Conservation (phyloP, 106 monocot species). For the Dioscorea zingiberensis region DNA sequence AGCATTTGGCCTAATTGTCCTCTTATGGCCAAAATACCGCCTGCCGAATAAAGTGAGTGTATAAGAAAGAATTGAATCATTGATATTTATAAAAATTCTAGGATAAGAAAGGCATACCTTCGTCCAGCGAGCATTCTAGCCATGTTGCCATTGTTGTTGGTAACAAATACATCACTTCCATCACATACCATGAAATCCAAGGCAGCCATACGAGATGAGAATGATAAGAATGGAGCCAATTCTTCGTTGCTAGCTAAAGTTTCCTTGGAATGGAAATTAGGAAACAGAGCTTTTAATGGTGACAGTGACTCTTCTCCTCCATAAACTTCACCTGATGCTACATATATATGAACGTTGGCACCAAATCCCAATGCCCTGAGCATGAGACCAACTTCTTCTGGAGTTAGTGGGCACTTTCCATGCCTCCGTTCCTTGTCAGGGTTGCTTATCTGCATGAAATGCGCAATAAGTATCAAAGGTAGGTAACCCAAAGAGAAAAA, state of each 20-base stretch:
- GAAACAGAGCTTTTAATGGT: slow-evolving; percentile 83
- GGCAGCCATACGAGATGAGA: slow-evolving; percentile 94
- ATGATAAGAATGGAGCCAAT: slow-evolving; percentile 51
- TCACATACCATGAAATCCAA: slow-evolving; percentile 89
- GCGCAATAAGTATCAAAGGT: background rate
- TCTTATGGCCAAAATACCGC: slow-evolving; percentile 92
- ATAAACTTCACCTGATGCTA: slow-evolving; percentile 89
- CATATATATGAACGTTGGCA: slow-evolving; percentile 68
- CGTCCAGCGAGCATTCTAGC: slow-evolving; percentile 81
- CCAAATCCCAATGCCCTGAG: slow-evolving; percentile 78
- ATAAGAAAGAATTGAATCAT: background rate
- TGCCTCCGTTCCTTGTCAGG: slow-evolving; percentile 78
- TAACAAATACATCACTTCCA: slow-evolving; percentile 80
- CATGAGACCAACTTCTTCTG: slow-evolving; percentile 84
- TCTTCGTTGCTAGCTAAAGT: slow-evolving; percentile 65
- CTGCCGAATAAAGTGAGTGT: slow-evolving; percentile 15
- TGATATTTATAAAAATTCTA: background rate
- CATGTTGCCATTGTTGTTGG: slow-evolving; percentile 97
- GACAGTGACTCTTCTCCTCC: slow-evolving; percentile 77
- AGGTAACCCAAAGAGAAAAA: background rate
- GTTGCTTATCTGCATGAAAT: slow-evolving; percentile 45
- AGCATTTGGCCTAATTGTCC: slow-evolving; percentile 89
- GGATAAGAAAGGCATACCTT: slow-evolving; percentile 33
- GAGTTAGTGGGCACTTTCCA: slow-evolving; percentile 82
- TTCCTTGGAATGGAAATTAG: slow-evolving; percentile 80